These are phyloP conservation scores for Roridomyces roridus DNA, from an alignment of 768 basidiomycete species.

Conservation along the genomic window DNA sequence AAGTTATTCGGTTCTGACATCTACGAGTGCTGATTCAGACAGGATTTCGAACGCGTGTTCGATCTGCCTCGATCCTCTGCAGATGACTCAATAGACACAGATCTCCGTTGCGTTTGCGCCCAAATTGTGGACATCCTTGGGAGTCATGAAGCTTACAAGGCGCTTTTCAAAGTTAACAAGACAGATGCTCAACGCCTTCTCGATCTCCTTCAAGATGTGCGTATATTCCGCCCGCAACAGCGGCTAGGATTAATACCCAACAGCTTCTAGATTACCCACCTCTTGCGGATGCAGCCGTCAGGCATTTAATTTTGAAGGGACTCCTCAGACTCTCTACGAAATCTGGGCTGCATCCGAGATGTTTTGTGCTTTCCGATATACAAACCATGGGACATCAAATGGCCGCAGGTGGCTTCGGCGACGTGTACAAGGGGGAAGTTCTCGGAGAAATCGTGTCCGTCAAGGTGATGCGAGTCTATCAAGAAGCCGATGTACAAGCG, in stretches of 20 bases:
- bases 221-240: too few species aligned
- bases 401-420: too few species aligned
- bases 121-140: slow-evolving; percentile 8
- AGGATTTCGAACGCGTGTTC: background rate
- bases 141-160: background rate
- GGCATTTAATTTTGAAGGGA: slow-evolving; percentile 19
- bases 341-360: slow-evolving; percentile 14
- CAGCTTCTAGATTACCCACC: slow-evolving; percentile 25
- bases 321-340: slow-evolving; percentile 17
- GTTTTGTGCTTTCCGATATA: slow-evolving; percentile 17
- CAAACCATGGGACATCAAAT: slow-evolving; percentile 1
- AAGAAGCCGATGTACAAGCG: slow-evolving; percentile 13
- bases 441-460: slow-evolving; percentile 18
- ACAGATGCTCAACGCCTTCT: slow-evolving; percentile 26
- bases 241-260: too few species aligned
- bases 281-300: slow-evolving; percentile 12
- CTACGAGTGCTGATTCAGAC: background rate
- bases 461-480: slow-evolving; percentile 25
- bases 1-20: background rate
- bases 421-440: slow-evolving; percentile 17
- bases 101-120: slow-evolving; percentile 20
- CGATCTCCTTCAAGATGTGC: slow-evolving; percentile 28
- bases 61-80: slow-evolving; percentile 12
- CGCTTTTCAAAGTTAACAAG: slow-evolving; percentile 10
- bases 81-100: slow-evolving; percentile 17